Percentiles rank a stretch among this genome's conserved stretches.
Conservation (phyloP, 192 early-diverging fungal genomes). For the Linnemannia exigua region DNA sequence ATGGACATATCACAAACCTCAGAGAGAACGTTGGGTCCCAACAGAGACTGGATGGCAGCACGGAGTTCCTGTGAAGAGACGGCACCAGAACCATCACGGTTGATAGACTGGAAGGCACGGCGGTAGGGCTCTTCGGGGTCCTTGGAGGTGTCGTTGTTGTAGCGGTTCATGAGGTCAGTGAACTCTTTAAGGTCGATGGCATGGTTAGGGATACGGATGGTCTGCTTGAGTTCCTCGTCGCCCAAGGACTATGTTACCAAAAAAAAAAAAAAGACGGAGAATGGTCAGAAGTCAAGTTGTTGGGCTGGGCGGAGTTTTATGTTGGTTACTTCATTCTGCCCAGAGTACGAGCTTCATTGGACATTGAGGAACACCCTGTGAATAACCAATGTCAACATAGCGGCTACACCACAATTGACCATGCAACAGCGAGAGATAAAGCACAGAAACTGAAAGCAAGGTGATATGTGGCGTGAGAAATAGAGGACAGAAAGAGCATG, state of each 20-base stretch:
- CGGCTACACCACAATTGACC: too few relatives aligned
- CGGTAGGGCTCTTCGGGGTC: constrained; percentile 76
- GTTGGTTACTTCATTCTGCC: neutral
- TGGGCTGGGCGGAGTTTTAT: neutral
- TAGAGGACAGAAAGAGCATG: neutral
- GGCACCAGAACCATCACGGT: constrained; percentile 76
- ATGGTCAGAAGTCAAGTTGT: neutral
- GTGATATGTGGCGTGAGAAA: neutral
- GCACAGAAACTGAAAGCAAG: neutral
- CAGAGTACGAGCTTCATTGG: too few relatives aligned
- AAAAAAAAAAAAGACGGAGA: neutral
- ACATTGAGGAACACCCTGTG: too few relatives aligned
- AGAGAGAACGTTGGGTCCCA: constrained; percentile 40
- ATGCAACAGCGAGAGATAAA: neutral
- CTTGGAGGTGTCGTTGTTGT: constrained; percentile 42
- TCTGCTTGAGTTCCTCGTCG: constrained; percentile 39
- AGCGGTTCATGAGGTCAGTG: constrained; percentile 41
- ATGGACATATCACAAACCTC: constrained; percentile 20
- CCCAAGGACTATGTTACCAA: constrained; percentile 19
- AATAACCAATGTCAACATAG: too few relatives aligned
- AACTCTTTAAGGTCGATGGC: constrained; percentile 48
- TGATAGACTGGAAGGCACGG: constrained; percentile 78
- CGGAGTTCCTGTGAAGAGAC: constrained; percentile 75
- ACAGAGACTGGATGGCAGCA: constrained; percentile 60
- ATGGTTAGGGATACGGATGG: constrained; percentile 40